Percentiles rank a stretch among this genome's conserved stretches.
These are phyloP conservation scores for Ustilago crameri DNA, from an alignment of 1,284 basidiomycete genomes.

Conservation along the genomic window DNA sequence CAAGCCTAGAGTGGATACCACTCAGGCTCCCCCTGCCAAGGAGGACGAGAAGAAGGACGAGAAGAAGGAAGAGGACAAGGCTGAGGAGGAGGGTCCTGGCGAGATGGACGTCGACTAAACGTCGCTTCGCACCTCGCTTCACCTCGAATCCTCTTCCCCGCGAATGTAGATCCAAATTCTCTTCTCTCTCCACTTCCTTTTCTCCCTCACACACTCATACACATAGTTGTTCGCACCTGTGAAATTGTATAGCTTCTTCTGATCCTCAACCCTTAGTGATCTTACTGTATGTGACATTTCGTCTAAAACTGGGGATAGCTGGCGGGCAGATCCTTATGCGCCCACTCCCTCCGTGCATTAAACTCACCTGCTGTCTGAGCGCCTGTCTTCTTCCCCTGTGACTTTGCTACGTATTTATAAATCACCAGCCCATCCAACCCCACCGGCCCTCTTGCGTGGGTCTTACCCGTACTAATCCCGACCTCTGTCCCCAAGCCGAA, in stretches of 20 bases:
- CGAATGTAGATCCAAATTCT: too few species aligned
- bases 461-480: constrained; percentile 94
- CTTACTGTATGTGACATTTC: too few species aligned
- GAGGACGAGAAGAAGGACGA: constrained; percentile 40
- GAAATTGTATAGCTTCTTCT: too few species aligned
- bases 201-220: too few species aligned
- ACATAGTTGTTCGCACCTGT: too few species aligned
- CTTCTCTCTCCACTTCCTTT: neutral
- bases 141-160: neutral
- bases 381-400: neutral
- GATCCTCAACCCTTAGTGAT: too few species aligned
- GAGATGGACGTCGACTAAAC: constrained; percentile 67
- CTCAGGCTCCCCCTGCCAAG: constrained; percentile 48
- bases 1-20: constrained; percentile 56
- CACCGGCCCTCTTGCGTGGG: constrained; percentile 95
- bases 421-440: constrained; percentile 81
- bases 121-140: neutral
- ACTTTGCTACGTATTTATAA: constrained; percentile 61
- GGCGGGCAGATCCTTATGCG: constrained; percentile 15
- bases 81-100: constrained; percentile 46
- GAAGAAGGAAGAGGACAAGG: constrained; percentile 39
- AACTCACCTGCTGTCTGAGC: constrained; percentile 41
- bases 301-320: constrained; percentile 32
- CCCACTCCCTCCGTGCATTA: constrained; percentile 20
- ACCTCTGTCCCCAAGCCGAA: constrained; percentile 99